Conservation (phyloP, 2,329 filamentous ascomycete genomes). For the Calonectria naviculata region DNA sequence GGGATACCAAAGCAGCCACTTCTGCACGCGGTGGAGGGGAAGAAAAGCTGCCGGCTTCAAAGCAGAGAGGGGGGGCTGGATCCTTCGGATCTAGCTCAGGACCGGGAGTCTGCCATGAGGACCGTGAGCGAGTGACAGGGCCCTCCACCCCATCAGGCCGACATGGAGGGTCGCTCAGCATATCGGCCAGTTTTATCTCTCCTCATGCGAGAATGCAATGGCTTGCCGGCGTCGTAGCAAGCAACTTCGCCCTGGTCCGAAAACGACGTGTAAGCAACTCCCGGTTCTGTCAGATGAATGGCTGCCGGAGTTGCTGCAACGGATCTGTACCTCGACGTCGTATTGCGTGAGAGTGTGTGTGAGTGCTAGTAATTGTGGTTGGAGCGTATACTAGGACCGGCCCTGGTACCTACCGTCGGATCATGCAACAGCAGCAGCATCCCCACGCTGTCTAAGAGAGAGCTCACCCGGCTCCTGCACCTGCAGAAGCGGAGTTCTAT, state of each 20-base stretch:
- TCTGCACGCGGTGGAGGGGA: conserved; percentile 27
- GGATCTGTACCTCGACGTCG: conserved; percentile 28
- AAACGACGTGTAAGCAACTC: conserved; percentile 3
- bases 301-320: conserved; percentile 20
- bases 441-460: conserved; percentile 27
- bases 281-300: conserved; percentile 9
- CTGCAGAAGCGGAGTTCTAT: conserved; percentile 37
- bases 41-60: conserved; percentile 28
- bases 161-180: conserved; percentile 26
- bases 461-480: conserved; percentile 33
- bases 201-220: background rate
- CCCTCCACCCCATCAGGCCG: conserved; percentile 30
- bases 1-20: conserved; percentile 37
- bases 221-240: conserved; percentile 5
- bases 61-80: conserved; percentile 30
- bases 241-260: conserved; percentile 5
- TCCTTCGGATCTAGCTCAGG: conserved; percentile 36
- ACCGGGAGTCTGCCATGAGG: conserved; percentile 31
- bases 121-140: conserved; percentile 35
- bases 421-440: conserved; percentile 34
- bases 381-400: conserved; percentile 18
- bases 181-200: background rate
- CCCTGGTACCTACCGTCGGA: conserved; percentile 26
- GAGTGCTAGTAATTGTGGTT: conserved; percentile 13
- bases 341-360: conserved; percentile 18